Percentiles rank a stretch among this genome's conserved stretches.
Evolutionary conservation across 2,329 filamentous ascomycete genomes (phyloP).

Genomic region (Penicillium sp.): DNA sequence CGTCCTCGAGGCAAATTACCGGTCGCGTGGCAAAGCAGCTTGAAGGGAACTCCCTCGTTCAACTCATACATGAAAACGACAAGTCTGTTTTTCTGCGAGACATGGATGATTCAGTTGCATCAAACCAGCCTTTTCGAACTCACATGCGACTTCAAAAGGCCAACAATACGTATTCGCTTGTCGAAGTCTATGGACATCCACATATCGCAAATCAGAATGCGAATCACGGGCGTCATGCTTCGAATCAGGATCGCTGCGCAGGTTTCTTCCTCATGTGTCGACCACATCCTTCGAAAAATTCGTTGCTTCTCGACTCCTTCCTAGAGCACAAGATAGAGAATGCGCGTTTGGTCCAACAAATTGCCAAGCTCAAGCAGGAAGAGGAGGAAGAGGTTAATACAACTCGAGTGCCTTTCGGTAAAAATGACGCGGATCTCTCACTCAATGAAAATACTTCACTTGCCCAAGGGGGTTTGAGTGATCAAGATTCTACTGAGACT

Average conservation of each 20-base stretch:
- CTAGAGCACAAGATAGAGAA: conserved; percentile 97
- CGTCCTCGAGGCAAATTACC: conserved; percentile 66
- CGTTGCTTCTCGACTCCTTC: conserved; percentile 80
- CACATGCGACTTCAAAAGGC: conserved; percentile 78
- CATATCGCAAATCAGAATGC: conserved; percentile 66
- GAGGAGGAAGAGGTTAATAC: conserved; percentile 73
- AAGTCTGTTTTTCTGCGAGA: conserved; percentile 75
- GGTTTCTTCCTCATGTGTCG: conserved; percentile 92
- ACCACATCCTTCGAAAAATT: conserved; percentile 83
- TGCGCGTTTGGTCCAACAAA: conserved; percentile 74
- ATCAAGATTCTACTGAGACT: conserved; percentile 33
- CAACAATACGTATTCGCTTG: conserved; percentile 68
- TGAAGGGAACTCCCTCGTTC: conserved; percentile 67
- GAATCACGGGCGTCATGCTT: conserved; percentile 58
- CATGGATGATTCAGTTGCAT: conserved; percentile 81
- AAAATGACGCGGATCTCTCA: conserved; percentile 6
- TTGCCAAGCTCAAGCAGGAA: conserved; percentile 76
- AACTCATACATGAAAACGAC: conserved; percentile 83
- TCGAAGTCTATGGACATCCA: conserved; percentile 88
- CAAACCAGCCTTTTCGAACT: conserved; percentile 70
- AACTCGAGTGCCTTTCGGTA: conserved; percentile 52
- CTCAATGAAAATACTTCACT: conserved; percentile 17
- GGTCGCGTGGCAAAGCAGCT: conserved; percentile 69
- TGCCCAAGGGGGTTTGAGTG: conserved; percentile 10
- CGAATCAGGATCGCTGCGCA: conserved; percentile 64